Conservation (phyloP, 2,329 filamentous ascomycete species). For the Verticillium nubilum region DNA sequence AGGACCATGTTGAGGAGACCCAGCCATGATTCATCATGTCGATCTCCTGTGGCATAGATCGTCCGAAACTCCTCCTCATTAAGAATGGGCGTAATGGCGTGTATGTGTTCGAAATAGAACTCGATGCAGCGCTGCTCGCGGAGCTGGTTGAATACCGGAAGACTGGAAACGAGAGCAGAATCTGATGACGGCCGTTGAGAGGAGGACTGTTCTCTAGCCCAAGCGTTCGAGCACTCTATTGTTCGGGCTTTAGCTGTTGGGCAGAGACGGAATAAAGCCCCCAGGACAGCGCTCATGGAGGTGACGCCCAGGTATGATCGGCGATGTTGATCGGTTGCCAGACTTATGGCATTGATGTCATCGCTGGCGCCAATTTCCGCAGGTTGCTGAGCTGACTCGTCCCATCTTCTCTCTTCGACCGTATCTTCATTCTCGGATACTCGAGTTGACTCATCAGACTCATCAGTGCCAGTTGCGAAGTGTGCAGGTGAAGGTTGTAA, state of each 20-base stretch:
- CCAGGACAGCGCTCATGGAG: slow-evolving; percentile 56
- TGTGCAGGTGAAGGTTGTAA: too few relatives aligned
- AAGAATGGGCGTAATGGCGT: slow-evolving; percentile 54
- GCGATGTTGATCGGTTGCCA: slow-evolving; percentile 48
- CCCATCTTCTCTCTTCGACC: slow-evolving; percentile 20
- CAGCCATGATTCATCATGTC: slow-evolving; percentile 54
- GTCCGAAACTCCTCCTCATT: slow-evolving; percentile 50
- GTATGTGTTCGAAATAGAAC: slow-evolving; percentile 57
- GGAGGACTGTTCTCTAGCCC: slow-evolving; percentile 7
- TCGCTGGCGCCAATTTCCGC: slow-evolving; percentile 18
- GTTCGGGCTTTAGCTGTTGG: slow-evolving; percentile 22
- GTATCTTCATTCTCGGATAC: slow-evolving; percentile 20
- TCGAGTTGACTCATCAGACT: slow-evolving; percentile 15
- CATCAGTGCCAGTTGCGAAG: background rate
- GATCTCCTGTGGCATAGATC: slow-evolving; percentile 26
- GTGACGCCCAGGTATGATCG: slow-evolving; percentile 60
- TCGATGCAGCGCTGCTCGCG: slow-evolving; percentile 41
- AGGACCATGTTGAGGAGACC: slow-evolving; percentile 58
- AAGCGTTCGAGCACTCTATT: slow-evolving; percentile 16
- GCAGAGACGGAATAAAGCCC: slow-evolving; percentile 43
- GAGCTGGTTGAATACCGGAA: slow-evolving; percentile 31
- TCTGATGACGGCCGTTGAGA: slow-evolving; percentile 18
- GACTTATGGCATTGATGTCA: slow-evolving; percentile 29
- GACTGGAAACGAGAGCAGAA: slow-evolving; percentile 28
- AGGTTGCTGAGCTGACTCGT: slow-evolving; percentile 19